Conservation (phyloP, 1,284 basidiomycete genomes). For the Irpex sp. region DNA sequence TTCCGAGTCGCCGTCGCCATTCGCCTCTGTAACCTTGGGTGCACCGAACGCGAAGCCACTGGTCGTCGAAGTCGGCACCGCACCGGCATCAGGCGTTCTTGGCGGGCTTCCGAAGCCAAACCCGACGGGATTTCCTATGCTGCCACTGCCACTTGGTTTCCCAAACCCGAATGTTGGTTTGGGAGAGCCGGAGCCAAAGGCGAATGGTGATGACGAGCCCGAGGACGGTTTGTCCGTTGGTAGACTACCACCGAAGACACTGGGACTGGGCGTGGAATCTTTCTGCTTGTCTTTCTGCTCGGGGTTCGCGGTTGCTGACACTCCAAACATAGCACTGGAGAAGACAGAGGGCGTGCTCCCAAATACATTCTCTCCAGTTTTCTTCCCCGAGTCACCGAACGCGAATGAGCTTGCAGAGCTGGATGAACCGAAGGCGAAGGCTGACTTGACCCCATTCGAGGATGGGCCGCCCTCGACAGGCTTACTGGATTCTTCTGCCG, state of each 20-base stretch:
- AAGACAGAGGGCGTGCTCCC: slow-evolving; percentile 8
- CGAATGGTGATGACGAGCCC: slow-evolving; percentile 7
- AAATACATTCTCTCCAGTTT: neutral
- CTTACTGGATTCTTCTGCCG: neutral
- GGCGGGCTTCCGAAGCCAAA: slow-evolving; percentile 45
- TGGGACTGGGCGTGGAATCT: slow-evolving; percentile 12
- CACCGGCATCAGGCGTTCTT: slow-evolving; percentile 27
- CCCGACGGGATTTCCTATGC: slow-evolving; percentile 48
- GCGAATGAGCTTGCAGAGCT: slow-evolving; percentile 11
- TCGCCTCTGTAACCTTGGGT: slow-evolving; percentile 18
- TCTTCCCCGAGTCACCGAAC: neutral
- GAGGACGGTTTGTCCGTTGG: slow-evolving; percentile 3
- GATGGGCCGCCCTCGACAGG: neutral
- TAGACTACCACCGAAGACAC: slow-evolving; percentile 14
- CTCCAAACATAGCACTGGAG: slow-evolving; percentile 8
- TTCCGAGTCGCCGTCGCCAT: slow-evolving; percentile 16
- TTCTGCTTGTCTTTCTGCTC: slow-evolving; percentile 12
- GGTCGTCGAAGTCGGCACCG: slow-evolving; percentile 16
- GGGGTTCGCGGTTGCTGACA: slow-evolving; percentile 7
- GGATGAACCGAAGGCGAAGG: slow-evolving; percentile 12
- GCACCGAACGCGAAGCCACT: slow-evolving; percentile 29
- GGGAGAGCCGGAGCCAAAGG: slow-evolving; percentile 11
- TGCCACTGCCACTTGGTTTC: slow-evolving; percentile 1
- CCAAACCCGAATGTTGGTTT: slow-evolving; percentile 22
- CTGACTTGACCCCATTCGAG: slow-evolving; percentile 4